A percentile compares a stretch with the other conserved stretches of the same genome.
phyloP scores from a whole-genome alignment of 1,284 basidiomycete genomes.

The Volvariella volvacea region DNA sequence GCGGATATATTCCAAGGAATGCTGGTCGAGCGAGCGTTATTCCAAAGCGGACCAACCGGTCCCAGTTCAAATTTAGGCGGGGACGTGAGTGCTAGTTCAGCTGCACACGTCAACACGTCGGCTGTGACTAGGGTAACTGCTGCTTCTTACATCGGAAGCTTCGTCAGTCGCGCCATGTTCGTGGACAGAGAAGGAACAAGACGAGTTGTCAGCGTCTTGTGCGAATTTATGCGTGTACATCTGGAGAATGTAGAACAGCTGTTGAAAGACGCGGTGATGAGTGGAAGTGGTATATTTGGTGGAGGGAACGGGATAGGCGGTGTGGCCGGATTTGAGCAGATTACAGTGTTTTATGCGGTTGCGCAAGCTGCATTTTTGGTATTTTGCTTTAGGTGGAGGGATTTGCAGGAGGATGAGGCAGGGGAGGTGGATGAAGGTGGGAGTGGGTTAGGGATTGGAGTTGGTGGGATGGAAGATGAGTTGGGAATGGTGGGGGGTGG shows the following conservation, averaged over 20 bases:
- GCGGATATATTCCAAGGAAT: constrained; percentile 92
- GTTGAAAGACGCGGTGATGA: constrained; percentile 51
- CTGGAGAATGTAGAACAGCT: constrained; percentile 23
- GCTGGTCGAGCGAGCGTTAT: constrained; percentile 83
- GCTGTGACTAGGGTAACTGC: constrained; percentile 82
- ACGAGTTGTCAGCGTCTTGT: constrained; percentile 77
- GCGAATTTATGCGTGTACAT: constrained; percentile 76
- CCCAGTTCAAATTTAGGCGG: constrained; percentile 8
- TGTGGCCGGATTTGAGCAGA: constrained; percentile 38
- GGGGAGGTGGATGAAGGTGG: constrained; percentile 39
- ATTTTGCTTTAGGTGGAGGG: constrained; percentile 97
- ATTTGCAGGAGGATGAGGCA: constrained; percentile 64
- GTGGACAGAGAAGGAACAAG: constrained; percentile 75
- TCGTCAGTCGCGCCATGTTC: constrained; percentile 88
- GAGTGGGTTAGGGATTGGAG: constrained; percentile 8
- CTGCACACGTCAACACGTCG: constrained; percentile 31
- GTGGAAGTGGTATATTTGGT: constrained; percentile 25
- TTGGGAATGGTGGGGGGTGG: constrained; percentile 20
- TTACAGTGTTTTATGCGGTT: constrained; percentile 88
- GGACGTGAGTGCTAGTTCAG: constrained; percentile 3
- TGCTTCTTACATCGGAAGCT: constrained; percentile 87
- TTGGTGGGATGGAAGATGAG: background rate
- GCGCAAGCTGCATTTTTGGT: constrained; percentile 93
- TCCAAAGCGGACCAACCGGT: constrained; percentile 24
- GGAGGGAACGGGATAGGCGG: constrained; percentile 20